phyloP scores from a whole-genome alignment of 345 rosid genomes.

The Theobroma cacao region DNA sequence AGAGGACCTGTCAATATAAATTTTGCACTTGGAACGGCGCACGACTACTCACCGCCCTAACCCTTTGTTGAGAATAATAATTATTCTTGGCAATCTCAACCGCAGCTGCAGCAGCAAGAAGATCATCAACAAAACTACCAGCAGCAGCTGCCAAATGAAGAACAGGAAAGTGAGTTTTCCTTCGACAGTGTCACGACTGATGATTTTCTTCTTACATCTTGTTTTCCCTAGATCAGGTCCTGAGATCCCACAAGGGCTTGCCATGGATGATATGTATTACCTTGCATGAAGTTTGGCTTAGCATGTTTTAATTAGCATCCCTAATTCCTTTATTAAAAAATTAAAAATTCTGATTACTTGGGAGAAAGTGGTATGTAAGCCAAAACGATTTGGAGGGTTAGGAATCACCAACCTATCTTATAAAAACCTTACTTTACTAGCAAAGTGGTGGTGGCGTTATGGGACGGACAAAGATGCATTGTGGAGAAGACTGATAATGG shows the following conservation, averaged over 20 bases:
- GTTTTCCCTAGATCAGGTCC: neutral
- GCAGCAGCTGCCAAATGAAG: neutral
- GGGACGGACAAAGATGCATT: too few species aligned
- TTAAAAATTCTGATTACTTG: too few species aligned
- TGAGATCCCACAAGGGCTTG: neutral
- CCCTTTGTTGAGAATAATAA: neutral
- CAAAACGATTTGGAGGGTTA: too few species aligned
- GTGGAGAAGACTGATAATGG: too few species aligned
- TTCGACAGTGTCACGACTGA: neutral
- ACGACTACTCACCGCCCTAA: neutral
- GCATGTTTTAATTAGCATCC: neutral
- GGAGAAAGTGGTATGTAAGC: too few species aligned
- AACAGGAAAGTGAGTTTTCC: neutral
- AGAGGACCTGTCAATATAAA: neutral
- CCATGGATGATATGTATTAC: slow-evolving; percentile 1
- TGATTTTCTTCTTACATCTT: neutral
- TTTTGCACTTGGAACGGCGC: neutral
- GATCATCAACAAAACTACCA: neutral
- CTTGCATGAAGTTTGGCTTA: neutral
- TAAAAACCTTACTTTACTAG: too few species aligned
- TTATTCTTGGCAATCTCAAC: neutral
- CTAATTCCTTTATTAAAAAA: neutral
- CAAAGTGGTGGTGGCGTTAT: too few species aligned
- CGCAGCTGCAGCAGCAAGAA: neutral
- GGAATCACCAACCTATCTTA: too few species aligned